These are phyloP conservation scores for Agrocybe chaxingu DNA, from an alignment of 768 basidiomycete genomes.

Conservation along the genomic window DNA sequence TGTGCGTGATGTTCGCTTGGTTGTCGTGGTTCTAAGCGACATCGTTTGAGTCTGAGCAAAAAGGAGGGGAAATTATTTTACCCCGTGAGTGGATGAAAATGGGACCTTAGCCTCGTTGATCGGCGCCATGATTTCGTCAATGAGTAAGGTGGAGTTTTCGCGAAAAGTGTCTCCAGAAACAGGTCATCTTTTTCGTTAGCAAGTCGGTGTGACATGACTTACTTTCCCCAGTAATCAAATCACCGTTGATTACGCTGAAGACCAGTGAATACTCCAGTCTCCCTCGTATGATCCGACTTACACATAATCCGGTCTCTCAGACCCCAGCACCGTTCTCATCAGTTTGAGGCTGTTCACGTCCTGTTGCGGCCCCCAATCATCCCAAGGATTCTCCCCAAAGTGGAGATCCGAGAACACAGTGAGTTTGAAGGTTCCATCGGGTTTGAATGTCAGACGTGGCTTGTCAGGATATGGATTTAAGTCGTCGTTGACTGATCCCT, in stretches of 20 bases:
- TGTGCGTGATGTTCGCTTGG: conserved; percentile 66
- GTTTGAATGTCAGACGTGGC: conserved; percentile 49
- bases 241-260: conserved; percentile 65
- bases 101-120: conserved; percentile 55
- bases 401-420: conserved; percentile 76
- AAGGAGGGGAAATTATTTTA: conserved; percentile 17
- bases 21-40: conserved; percentile 69
- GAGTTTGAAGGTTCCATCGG: conserved; percentile 65
- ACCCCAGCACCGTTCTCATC: conserved; percentile 51
- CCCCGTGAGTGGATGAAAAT: conserved; percentile 69
- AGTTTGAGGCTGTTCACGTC: conserved; percentile 60
- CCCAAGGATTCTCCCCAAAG: conserved; percentile 75
- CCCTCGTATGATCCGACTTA: conserved; percentile 25
- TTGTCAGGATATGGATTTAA: conserved; percentile 37
- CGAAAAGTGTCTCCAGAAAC: conserved; percentile 50
- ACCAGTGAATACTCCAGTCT: background rate
- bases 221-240: conserved; percentile 74
- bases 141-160: conserved; percentile 63
- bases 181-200: background rate
- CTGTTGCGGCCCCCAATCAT: conserved; percentile 62
- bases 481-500: background rate
- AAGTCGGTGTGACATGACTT: conserved; percentile 5
- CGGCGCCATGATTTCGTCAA: conserved; percentile 63
- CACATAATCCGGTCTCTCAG: conserved; percentile 72
- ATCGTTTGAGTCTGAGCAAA: background rate